Conservation (phyloP, 257 asterid species). For the Plectranthus barbatus region DNA sequence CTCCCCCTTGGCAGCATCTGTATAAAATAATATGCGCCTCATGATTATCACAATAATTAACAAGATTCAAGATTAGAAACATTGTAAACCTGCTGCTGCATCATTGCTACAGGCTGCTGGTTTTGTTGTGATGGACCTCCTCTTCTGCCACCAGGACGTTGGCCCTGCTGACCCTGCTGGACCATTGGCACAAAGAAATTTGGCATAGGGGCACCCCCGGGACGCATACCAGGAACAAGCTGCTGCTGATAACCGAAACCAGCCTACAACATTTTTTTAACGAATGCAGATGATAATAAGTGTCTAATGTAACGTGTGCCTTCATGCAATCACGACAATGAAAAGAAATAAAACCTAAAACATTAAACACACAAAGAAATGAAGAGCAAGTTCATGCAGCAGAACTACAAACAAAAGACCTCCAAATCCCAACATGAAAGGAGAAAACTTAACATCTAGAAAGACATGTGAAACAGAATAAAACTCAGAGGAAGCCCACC, state of each 20-base stretch:
- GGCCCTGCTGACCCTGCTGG: slow-evolving; percentile 63
- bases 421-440: not conserved
- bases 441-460: not conserved
- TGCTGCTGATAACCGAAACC: slow-evolving; percentile 70
- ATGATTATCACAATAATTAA: not conserved
- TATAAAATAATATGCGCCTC: not conserved
- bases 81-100: slow-evolving; percentile 47
- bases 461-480: not conserved
- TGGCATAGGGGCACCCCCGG: slow-evolving; percentile 54
- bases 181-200: slow-evolving; percentile 51
- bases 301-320: too few relatives aligned
- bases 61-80: not conserved
- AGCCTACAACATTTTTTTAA: slow-evolving; percentile 25
- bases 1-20: slow-evolving; percentile 80
- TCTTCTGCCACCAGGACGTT: slow-evolving; percentile 52
- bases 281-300: too few relatives aligned
- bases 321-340: too few relatives aligned
- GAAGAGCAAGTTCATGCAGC: too few relatives aligned
- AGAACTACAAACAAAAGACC: too few relatives aligned
- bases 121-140: slow-evolving; percentile 50
- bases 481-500: slow-evolving; percentile 23
- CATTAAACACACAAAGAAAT: too few relatives aligned
- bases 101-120: slow-evolving; percentile 43
- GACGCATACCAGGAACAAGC: slow-evolving; percentile 70
- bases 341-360: not conserved